Evolutionary conservation across 1,139 yeast species (phyloP).

Genomic region (Geotrichum siamense): DNA sequence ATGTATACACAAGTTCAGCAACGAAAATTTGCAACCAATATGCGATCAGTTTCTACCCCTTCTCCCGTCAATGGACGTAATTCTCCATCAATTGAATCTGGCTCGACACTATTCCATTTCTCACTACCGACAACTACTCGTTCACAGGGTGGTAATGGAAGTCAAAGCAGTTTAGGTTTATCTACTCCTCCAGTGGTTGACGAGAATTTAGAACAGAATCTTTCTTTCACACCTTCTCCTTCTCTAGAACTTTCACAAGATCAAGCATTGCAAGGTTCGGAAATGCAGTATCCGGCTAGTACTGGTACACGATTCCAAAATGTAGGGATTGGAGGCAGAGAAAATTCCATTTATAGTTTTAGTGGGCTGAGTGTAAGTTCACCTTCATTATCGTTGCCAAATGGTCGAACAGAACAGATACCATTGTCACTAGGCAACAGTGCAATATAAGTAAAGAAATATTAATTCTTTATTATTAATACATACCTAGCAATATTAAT

Average conservation of each 20-base stretch:
- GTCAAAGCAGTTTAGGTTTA: no score
- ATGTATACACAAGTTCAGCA: constrained; percentile 22
- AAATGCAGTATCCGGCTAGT: no score
- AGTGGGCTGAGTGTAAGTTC: constrained; percentile 12
- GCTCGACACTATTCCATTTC: not conserved
- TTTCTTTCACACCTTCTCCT: constrained; percentile 23
- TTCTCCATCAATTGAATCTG: not conserved
- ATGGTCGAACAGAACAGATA: constrained; percentile 24
- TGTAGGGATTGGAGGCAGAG: no score
- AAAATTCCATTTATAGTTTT: constrained; percentile 7
- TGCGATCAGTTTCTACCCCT: constrained; percentile 5
- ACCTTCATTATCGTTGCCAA: constrained; percentile 20
- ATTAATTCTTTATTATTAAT: no score
- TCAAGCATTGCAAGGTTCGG: constrained; percentile 31
- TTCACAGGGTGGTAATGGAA: no score
- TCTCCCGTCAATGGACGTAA: not conserved
- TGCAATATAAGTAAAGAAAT: no score
- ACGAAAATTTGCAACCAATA: constrained; percentile 22
- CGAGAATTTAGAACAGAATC: no score
- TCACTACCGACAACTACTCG: no score
- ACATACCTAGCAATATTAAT: no score
- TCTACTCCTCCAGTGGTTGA: no score
- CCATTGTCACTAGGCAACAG: constrained; percentile 22
- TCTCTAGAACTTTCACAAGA: constrained; percentile 28
- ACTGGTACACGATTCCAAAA: no score